These are phyloP conservation scores for Rhizophlyctis rosea DNA, from an alignment of 192 early-diverging fungal genomes.

Conservation along the genomic window DNA sequence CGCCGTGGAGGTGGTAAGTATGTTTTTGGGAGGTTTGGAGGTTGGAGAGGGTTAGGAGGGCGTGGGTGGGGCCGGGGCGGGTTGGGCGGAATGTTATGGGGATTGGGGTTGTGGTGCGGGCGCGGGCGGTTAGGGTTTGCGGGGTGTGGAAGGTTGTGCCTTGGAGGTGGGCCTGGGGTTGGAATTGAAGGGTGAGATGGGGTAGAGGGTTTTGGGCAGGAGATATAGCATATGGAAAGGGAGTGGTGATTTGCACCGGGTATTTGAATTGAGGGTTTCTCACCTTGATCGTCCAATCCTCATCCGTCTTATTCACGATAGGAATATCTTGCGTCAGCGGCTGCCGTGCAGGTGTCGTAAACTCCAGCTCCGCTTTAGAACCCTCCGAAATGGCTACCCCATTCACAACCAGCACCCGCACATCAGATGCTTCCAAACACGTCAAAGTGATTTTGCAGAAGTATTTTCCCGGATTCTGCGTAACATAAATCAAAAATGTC, in stretches of 20 bases:
- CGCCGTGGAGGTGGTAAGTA: constrained; percentile 39
- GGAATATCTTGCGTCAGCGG: constrained; percentile 49
- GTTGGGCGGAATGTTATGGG: constrained; percentile 36
- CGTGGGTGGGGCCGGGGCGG: constrained; percentile 24
- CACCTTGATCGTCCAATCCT: constrained; percentile 52
- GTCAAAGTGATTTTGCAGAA: constrained; percentile 41
- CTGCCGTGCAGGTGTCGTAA: constrained; percentile 43
- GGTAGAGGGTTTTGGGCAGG: no score
- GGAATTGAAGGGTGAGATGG: no score
- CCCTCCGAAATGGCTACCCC: constrained; percentile 49
- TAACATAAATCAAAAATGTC: constrained; percentile 1
- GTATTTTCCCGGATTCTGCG: constrained; percentile 50
- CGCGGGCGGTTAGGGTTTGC: constrained; percentile 28
- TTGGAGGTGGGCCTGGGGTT: constrained; percentile 33
- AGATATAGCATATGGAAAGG: no score
- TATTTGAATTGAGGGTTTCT: neutral
- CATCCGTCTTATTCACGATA: constrained; percentile 49
- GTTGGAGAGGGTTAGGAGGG: constrained; percentile 42
- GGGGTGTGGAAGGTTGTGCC: constrained; percentile 40
- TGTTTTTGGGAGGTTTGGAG: constrained; percentile 47
- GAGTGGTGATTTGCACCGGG: constrained; percentile 17
- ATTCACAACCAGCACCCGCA: constrained; percentile 42
- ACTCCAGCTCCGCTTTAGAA: constrained; percentile 45
- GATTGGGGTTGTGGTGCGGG: constrained; percentile 31
- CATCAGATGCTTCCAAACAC: constrained; percentile 41